Conservation (phyloP, 129 eudicot species). For the Heracleum sosnowskyi region DNA sequence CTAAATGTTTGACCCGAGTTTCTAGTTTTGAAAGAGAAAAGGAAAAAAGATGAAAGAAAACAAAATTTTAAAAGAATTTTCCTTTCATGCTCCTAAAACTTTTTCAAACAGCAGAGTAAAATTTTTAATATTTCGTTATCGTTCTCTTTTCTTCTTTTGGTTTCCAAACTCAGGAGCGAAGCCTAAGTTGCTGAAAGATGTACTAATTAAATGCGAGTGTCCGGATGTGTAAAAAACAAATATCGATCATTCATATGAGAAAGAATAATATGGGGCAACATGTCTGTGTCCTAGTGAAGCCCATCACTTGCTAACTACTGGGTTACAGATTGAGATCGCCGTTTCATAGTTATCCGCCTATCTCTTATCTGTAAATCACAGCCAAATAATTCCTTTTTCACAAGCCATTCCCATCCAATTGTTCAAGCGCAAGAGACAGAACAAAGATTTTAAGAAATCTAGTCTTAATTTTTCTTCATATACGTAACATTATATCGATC, state of each 20-base stretch:
- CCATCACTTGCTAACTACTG: background rate
- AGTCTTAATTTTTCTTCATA: background rate
- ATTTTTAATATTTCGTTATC: too few relatives aligned
- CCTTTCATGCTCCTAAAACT: too few relatives aligned
- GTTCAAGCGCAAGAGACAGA: background rate
- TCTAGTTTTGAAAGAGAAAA: too few relatives aligned
- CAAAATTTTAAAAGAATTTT: too few relatives aligned
- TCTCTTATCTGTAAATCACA: background rate
- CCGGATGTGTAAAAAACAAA: background rate
- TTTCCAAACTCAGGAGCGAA: too few relatives aligned
- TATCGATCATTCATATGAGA: background rate
- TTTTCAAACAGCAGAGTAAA: too few relatives aligned
- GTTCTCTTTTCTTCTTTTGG: too few relatives aligned
- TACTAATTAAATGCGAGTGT: background rate
- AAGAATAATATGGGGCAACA: background rate
- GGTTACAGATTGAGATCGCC: background rate
- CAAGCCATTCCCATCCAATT: background rate
- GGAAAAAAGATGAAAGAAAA: too few relatives aligned
- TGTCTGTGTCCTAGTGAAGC: background rate
- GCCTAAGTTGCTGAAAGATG: background rate
- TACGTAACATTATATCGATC: background rate
- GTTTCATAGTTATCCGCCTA: conserved; percentile 11
- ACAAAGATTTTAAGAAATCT: background rate
- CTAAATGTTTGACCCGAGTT: too few relatives aligned
- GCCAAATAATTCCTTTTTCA: background rate